Conservation (phyloP, 2,329 filamentous ascomycete species). For the Myriosclerotinia duriaeana region DNA sequence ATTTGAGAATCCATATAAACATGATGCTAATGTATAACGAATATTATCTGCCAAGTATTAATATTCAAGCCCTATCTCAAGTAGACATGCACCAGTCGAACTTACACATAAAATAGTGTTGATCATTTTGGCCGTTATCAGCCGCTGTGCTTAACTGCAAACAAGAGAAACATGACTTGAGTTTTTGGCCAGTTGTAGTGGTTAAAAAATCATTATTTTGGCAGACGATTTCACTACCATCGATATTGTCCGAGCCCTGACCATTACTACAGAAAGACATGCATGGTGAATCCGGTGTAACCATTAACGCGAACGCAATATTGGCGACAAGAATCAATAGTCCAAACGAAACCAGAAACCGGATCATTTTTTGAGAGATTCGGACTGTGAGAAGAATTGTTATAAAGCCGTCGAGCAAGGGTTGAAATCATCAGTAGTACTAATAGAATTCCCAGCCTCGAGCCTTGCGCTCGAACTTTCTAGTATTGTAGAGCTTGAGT, state of each 20-base stretch:
- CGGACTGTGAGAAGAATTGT: background rate
- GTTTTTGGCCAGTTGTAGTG: constrained; percentile 32
- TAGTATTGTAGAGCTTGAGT: background rate
- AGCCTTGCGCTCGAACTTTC: background rate
- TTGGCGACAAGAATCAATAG: constrained; percentile 1
- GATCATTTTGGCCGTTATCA: constrained; percentile 34
- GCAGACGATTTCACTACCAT: constrained; percentile 47
- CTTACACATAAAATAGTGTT: constrained; percentile 39
- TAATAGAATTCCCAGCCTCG: background rate
- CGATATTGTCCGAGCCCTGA: constrained; percentile 44
- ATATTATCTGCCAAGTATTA: constrained; percentile 36
- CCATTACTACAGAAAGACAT: constrained; percentile 46
- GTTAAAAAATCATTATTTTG: constrained; percentile 34
- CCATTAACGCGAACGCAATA: constrained; percentile 43
- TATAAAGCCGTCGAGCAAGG: background rate
- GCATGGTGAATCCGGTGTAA: constrained; percentile 54
- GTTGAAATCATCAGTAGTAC: background rate
- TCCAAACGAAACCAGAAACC: constrained; percentile 6
- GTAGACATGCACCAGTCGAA: background rate
- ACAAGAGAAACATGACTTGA: constrained; percentile 37
- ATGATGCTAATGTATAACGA: constrained; percentile 36
- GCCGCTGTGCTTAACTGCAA: constrained; percentile 36
- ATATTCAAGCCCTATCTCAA: background rate
- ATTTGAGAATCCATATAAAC: constrained; percentile 35
- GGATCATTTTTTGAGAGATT: background rate